Conservation (phyloP, 1,284 basidiomycete genomes). For the Rhodotorula sp. region DNA sequence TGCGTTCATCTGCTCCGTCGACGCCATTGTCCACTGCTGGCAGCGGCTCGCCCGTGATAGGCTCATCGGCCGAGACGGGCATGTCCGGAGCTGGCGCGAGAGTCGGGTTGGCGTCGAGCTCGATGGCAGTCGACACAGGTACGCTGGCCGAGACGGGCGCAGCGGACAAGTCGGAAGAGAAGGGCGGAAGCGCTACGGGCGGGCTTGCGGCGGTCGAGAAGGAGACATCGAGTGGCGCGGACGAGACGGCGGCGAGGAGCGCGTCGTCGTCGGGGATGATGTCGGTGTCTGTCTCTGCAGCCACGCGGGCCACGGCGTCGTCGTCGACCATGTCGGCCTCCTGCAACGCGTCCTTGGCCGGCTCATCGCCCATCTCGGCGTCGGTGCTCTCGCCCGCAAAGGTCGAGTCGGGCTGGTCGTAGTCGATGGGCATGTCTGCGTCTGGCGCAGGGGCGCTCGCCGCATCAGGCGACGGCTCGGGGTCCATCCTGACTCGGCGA, state of each 20-base stretch:
- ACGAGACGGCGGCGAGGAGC: neutral
- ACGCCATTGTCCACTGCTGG: neutral
- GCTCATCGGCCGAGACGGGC: neutral
- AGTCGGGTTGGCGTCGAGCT: neutral
- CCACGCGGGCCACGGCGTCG: neutral
- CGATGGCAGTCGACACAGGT: neutral
- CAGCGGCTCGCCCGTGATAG: neutral
- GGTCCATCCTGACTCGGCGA: conserved; percentile 1
- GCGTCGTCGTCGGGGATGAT: neutral
- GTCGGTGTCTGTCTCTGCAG: neutral
- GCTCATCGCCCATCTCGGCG: conserved; percentile 24
- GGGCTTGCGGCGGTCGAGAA: neutral
- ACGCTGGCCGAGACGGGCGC: neutral
- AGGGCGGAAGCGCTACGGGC: neutral
- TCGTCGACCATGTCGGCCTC: conserved; percentile 17
- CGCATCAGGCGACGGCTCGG: neutral
- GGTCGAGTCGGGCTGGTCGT: neutral
- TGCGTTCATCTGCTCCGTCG: neutral
- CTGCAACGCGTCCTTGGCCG: neutral
- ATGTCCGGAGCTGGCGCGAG: neutral
- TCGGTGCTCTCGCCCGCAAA: conserved; percentile 1
- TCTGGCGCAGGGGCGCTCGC: neutral
- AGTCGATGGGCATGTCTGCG: conserved; percentile 28
- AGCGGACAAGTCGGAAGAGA: neutral
- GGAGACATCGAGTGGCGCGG: neutral